Evolutionary conservation across 73 alveolate species (phyloP).

Genomic region (Halteria grandinella): DNA sequence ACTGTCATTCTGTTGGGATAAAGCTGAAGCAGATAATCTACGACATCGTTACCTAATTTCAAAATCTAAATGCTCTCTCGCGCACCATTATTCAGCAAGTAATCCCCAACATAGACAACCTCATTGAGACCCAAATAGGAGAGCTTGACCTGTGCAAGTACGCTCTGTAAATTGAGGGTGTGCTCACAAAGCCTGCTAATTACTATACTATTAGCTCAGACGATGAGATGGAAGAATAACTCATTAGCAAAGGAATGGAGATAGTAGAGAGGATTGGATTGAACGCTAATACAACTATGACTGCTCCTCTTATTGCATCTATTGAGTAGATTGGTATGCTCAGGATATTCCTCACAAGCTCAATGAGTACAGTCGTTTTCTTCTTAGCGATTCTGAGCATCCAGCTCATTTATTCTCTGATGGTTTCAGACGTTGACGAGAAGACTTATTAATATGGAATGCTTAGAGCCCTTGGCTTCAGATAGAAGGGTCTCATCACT

Average conservation of each 20-base stretch:
- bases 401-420: constrained; percentile 83
- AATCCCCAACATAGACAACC: not conserved
- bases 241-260: constrained; percentile 24
- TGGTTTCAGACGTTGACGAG: constrained; percentile 92
- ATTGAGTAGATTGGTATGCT: constrained; percentile 8
- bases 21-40: not conserved
- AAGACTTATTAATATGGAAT: constrained; percentile 92
- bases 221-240: constrained; percentile 36
- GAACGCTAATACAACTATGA: constrained; percentile 14
- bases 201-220: constrained; percentile 49
- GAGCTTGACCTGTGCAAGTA: constrained; percentile 42
- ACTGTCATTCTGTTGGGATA: constrained; percentile 22
- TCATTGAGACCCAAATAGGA: not conserved
- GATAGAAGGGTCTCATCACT: constrained; percentile 60
- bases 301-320: constrained; percentile 47
- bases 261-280: constrained; percentile 51
- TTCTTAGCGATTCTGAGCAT: constrained; percentile 79
- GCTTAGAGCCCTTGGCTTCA: constrained; percentile 91
- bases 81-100: not conserved
- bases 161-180: constrained; percentile 61
- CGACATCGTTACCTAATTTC: not conserved
- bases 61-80: not conserved
- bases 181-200: constrained; percentile 58
- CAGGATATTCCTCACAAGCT: constrained; percentile 72
- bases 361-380: constrained; percentile 71